These are phyloP conservation scores for Tillandsia fasciculata DNA, from an alignment of 176 grass and related monocot species.

Conservation along the genomic window DNA sequence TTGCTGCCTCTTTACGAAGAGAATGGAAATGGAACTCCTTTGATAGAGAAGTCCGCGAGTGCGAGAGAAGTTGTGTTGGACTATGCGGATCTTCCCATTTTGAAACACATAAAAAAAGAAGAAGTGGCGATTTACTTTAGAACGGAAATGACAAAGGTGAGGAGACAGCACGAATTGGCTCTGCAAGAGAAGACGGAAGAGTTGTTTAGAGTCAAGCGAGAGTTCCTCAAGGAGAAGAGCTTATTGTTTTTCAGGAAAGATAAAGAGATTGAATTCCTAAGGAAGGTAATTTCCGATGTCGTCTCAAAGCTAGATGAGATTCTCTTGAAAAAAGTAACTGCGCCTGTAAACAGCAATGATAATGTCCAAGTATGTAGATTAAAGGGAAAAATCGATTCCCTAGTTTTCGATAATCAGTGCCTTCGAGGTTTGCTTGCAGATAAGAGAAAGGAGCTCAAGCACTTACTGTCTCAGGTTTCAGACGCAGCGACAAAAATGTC, in stretches of 20 bases:
- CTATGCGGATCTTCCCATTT: conserved; percentile 60
- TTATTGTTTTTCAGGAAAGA: conserved; percentile 72
- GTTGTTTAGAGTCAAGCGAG: conserved; percentile 80
- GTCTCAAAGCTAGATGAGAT: conserved; percentile 73
- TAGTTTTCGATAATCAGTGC: conserved; percentile 61
- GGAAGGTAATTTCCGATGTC: conserved; percentile 70
- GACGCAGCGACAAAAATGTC: conserved; percentile 47
- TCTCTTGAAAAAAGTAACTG: conserved; percentile 29
- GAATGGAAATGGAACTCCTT: conserved; percentile 24
- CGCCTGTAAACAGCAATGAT: conserved; percentile 25
- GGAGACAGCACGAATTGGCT: conserved; percentile 60
- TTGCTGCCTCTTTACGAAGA: conserved; percentile 32
- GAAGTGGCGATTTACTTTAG: conserved; percentile 73
- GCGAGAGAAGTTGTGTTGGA: conserved; percentile 60
- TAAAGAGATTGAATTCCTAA: conserved; percentile 65
- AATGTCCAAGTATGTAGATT: conserved; percentile 54
- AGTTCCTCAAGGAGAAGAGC: conserved; percentile 49
- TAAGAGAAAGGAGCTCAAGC: conserved; percentile 59
- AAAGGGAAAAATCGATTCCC: conserved; percentile 48
- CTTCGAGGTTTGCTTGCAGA: conserved; percentile 51
- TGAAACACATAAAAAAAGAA: conserved; percentile 63
- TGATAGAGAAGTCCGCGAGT: conserved; percentile 40
- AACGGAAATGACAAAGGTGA: conserved; percentile 89
- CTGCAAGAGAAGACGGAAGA: conserved; percentile 97
- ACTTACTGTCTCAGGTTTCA: conserved; percentile 46